phyloP scores from a whole-genome alignment of 176 grass and related monocot species.

The Luzula sylvatica region DNA sequence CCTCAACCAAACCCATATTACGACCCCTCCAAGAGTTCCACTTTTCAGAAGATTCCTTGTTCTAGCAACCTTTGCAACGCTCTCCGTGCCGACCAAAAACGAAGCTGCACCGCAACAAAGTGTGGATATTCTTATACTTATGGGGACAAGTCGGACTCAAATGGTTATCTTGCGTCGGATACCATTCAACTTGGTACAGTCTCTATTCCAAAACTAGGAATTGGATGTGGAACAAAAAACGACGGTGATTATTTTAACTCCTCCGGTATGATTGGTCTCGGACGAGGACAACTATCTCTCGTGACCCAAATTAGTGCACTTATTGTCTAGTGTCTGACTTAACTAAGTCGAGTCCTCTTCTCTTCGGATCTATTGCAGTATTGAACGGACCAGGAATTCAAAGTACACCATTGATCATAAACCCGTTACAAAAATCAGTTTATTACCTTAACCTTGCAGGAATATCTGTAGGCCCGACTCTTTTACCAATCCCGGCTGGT shows the following conservation, averaged over 20 bases:
- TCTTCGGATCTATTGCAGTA: constrained; percentile 2
- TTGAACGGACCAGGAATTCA: not conserved
- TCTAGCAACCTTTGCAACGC: not conserved
- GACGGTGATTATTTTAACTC: not conserved
- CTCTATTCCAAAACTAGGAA: not conserved
- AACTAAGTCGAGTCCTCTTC: not conserved
- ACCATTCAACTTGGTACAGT: not conserved
- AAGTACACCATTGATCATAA: not conserved
- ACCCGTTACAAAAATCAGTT: not conserved
- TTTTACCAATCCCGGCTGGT: not conserved
- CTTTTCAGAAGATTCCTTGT: not conserved
- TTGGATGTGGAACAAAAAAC: not conserved
- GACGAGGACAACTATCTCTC: not conserved
- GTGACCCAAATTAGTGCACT: constrained; percentile 5
- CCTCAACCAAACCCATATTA: not conserved
- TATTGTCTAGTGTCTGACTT: not conserved
- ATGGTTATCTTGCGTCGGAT: not conserved
- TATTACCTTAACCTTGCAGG: constrained; percentile 2
- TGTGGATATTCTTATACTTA: not conserved
- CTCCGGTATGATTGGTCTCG: constrained; percentile 4
- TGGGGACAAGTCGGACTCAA: not conserved
- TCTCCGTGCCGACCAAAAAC: not conserved
- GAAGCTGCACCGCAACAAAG: not conserved
- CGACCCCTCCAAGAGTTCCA: not conserved
- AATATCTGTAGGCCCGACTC: not conserved